These are phyloP conservation scores for Blepharisma stoltei DNA, from an alignment of 73 alveolate genomes.

Conservation along the genomic window DNA sequence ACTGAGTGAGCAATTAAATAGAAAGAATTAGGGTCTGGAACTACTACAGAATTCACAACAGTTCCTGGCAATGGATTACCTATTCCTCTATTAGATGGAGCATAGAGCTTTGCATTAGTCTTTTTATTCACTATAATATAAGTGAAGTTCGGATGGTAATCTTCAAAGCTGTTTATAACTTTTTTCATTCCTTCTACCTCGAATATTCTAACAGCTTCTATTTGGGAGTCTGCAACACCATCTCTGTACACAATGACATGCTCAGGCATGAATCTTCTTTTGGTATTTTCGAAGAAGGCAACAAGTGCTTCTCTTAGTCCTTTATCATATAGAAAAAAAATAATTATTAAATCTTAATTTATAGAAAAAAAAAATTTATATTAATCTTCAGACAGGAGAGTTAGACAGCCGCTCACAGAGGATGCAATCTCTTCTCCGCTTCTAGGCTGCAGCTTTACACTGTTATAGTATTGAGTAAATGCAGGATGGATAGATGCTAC, in stretches of 20 bases:
- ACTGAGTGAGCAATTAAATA: constrained; percentile 28
- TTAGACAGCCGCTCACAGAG: constrained; percentile 18
- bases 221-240: constrained; percentile 17
- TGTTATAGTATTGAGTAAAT: constrained; percentile 44
- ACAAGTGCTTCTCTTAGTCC: constrained; percentile 6
- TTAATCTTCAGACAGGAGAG: too few relatives aligned
- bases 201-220: not conserved
- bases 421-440: constrained; percentile 27
- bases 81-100: not conserved
- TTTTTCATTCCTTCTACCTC: constrained; percentile 1
- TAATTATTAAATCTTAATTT: too few relatives aligned
- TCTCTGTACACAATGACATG: constrained; percentile 1
- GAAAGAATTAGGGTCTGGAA: not conserved
- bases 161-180: not conserved
- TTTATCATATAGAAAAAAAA: too few relatives aligned
- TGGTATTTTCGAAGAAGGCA: constrained; percentile 27
- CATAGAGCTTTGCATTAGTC: constrained; percentile 1
- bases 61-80: constrained; percentile 31
- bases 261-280: constrained; percentile 19
- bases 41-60: not conserved
- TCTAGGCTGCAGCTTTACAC: constrained; percentile 27
- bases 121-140: constrained; percentile 24
- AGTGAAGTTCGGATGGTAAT: not conserved
- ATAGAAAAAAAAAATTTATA: too few relatives aligned
- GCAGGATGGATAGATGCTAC: constrained; percentile 47